phyloP scores from a whole-genome alignment of 2,329 filamentous ascomycete species.

The Aotearoamyces nothofagi region DNA sequence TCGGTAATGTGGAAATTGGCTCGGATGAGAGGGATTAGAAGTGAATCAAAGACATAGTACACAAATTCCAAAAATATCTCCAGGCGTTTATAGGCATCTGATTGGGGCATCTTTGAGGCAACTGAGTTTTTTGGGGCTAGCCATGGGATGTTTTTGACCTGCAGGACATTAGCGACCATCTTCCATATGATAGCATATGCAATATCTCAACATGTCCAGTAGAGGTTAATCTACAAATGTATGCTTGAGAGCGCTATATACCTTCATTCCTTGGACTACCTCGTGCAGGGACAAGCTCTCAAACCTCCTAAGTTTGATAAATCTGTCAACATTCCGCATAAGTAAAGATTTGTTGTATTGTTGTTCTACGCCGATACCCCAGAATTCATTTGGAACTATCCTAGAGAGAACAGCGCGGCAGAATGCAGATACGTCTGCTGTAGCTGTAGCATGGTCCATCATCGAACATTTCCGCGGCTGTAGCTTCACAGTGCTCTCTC shows the following conservation, averaged over 20 bases:
- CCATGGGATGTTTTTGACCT: slow-evolving; percentile 62
- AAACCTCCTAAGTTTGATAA: slow-evolving; percentile 63
- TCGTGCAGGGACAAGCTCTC: slow-evolving; percentile 72
- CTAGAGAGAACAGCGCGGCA: slow-evolving; percentile 62
- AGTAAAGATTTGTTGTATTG: slow-evolving; percentile 45
- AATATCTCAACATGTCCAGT: no score
- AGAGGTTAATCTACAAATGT: no score
- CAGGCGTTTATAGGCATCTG: slow-evolving; percentile 59
- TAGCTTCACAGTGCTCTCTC: slow-evolving; percentile 12
- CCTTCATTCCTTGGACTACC: slow-evolving; percentile 61
- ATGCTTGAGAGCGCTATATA: no score
- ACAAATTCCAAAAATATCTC: slow-evolving; percentile 75
- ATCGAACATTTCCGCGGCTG: slow-evolving; percentile 25
- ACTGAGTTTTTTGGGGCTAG: slow-evolving; percentile 38
- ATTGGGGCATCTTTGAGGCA: slow-evolving; percentile 43
- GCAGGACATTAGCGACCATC: not conserved
- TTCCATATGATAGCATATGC: no score
- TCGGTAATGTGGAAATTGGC: slow-evolving; percentile 93
- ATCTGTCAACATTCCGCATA: slow-evolving; percentile 57
- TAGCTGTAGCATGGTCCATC: slow-evolving; percentile 52
- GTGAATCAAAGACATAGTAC: slow-evolving; percentile 86
- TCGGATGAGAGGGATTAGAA: slow-evolving; percentile 74
- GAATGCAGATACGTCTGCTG: slow-evolving; percentile 64
- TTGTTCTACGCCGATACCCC: slow-evolving; percentile 42
- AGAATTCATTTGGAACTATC: slow-evolving; percentile 62